Base-by-base conservation (phyloP, 2,329 filamentous ascomycete genomes). In the Ustilaginoidea virens region DNA sequence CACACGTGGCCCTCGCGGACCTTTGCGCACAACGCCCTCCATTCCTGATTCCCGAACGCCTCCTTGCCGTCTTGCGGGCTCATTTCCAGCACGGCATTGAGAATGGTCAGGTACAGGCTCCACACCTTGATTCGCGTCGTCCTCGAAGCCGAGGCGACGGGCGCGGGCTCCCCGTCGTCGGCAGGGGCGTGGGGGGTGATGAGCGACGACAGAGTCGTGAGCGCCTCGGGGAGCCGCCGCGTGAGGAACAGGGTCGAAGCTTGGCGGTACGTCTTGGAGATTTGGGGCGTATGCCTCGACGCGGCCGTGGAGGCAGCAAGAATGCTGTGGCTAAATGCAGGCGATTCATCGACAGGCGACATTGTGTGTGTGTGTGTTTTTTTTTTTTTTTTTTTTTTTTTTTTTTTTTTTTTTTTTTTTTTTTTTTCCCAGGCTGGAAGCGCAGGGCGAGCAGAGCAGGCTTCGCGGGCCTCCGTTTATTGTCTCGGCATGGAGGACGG, bases 181-280 rank as follows among this genome's bases (percentile, higher is more conserved):
- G 56, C 54, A 32, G 63, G 55, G 17, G 58, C 56, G 37, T 58
- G 48, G 6, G 74, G 66, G 2, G 69, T 75, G 45, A 98, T 79
- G 36, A 94, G 67, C 7, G 87, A 82, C 27, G 86, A 65, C 29
- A 98, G 69, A 4, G 80, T 85, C 14, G 82, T 80, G 17, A 94
- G 65, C 0, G 87, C 81, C 56, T 98, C 90, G 41, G 83, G 80
- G 30, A 96, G 63, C 27, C 87, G 80, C 52, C 90, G 85, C 52
- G 90, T 98, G 35, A 98, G 67, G 57, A 92, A 98, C 15, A 96
- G 69, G 39, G 90, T 86, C 5, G 85, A 92, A 18, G 90, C 81
- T 58, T 93, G 85, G 40, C 87, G 82, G 58, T 96, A 96, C 17
- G 80, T 80, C 55, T 90, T 90, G 41, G 87, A 90, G 45, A 93